phyloP scores from a whole-genome alignment of 768 basidiomycete genomes.

The Tricholoma sp. region DNA sequence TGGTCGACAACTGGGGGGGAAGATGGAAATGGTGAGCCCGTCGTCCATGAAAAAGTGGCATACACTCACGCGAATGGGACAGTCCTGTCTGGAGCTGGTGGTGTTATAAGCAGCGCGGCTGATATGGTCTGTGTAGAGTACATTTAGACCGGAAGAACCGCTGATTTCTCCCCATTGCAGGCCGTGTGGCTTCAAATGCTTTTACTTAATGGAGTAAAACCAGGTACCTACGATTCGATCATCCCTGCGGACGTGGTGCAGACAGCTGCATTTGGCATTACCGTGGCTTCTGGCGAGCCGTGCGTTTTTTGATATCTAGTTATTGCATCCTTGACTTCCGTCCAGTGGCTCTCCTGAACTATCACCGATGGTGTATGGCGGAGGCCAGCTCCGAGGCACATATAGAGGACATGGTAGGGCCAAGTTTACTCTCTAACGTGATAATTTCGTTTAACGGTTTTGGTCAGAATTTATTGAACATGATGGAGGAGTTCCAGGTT shows the following conservation, averaged over 20 bases:
- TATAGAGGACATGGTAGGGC: slow-evolving; percentile 24
- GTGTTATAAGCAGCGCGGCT: slow-evolving; percentile 20
- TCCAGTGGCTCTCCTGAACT: slow-evolving; percentile 17
- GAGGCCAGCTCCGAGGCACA: slow-evolving; percentile 17
- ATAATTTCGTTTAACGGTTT: background rate
- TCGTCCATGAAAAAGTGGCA: background rate
- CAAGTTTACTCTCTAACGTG: background rate
- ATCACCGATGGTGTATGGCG: slow-evolving; percentile 23
- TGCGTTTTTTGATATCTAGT: background rate
- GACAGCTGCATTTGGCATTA: slow-evolving; percentile 19
- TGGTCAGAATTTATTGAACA: slow-evolving; percentile 15
- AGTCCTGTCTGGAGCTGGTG: slow-evolving; percentile 27
- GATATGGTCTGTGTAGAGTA: slow-evolving; percentile 19
- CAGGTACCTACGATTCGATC: slow-evolving; percentile 18
- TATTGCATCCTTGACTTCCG: background rate
- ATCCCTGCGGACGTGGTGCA: slow-evolving; percentile 21
- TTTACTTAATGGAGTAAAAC: slow-evolving; percentile 19
- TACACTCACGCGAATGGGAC: background rate
- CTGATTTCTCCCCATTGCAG: slow-evolving; percentile 3
- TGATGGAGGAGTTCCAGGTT: slow-evolving; percentile 13
- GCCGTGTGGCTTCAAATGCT: slow-evolving; percentile 23
- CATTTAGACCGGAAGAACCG: background rate
- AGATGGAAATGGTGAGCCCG: slow-evolving; percentile 21
- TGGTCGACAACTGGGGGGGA: slow-evolving; percentile 18
- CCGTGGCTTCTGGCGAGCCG: slow-evolving; percentile 13